Conservation (phyloP, 1,139 yeast genomes). For the Debaryomycetaceae sp. region DNA sequence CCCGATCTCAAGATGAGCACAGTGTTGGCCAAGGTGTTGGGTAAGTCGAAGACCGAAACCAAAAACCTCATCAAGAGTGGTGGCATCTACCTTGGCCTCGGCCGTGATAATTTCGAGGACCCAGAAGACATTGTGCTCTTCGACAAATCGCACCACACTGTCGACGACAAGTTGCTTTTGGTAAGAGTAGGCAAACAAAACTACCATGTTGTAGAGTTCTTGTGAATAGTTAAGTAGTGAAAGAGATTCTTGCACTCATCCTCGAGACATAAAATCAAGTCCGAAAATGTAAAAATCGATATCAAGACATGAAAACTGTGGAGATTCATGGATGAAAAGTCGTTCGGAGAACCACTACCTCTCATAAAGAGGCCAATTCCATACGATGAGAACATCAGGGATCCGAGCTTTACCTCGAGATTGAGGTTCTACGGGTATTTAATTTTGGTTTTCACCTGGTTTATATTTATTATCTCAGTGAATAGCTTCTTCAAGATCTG, state of each 20-base stretch:
- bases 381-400: neutral
- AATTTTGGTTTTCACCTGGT: conserved; percentile 37
- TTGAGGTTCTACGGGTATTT: conserved; percentile 31
- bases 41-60: conserved; percentile 49
- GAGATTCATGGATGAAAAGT: conserved; percentile 5
- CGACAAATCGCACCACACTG: conserved; percentile 43
- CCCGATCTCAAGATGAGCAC: conserved; percentile 41
- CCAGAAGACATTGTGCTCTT: conserved; percentile 49
- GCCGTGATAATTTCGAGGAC: conserved; percentile 51
- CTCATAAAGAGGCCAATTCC: conserved; percentile 6
- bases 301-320: neutral
- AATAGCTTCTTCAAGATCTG: conserved; percentile 45
- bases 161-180: conserved; percentile 60
- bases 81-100: conserved; percentile 67
- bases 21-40: conserved; percentile 34
- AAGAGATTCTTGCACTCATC: neutral
- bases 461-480: conserved; percentile 36
- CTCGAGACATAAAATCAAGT: neutral
- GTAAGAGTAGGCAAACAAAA: conserved; percentile 74
- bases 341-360: conserved; percentile 10
- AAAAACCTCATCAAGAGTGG: conserved; percentile 65
- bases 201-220: conserved; percentile 52
- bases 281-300: neutral
- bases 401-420: neutral
- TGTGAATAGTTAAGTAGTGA: conserved; percentile 2